Base-by-base conservation (phyloP, 768 basidiomycete species). In the Sistotremastrum suecicum region DNA sequence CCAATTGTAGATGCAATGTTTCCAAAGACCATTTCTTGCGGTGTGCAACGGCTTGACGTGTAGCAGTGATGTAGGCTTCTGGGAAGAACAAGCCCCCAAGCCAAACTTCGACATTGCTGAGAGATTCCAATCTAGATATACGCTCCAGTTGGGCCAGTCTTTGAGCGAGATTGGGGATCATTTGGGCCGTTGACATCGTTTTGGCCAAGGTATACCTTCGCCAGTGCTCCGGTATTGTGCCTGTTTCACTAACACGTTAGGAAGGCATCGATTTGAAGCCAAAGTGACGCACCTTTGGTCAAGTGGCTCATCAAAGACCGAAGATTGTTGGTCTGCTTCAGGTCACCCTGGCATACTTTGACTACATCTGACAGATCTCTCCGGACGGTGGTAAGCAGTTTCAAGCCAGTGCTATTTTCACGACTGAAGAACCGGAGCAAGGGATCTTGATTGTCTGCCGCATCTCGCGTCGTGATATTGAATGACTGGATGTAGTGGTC, bases 291-390 rank as follows among this genome's bases (percentile, higher is more conserved):
- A 82, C 92, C 91, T 71, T 94, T 95, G 8, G 82, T 91, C 48
- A 94, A 65, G 34, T 80, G 72, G 53, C 86, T 86, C 79, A 98
- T 84, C 30, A 99, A 68, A 3, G 76, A 78, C n/a, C 95, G 80
- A 31, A 94, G 68, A 56, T 95, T 88, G 58, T 99, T 99, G 1
- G 94, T 98, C 62, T 95, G 92, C 68, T 95, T 95, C 43, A 89
- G 65, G 51, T 75, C 75, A 43, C 91, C 92, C 54, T 78, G 72
- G 62, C 88, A 91, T 38, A 95, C 86, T 56, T 80, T 76, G 48
- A 82, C 72, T 32, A 97, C 77, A 53, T 89, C 80, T 8, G 66
- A 63, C 11, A 99, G 75, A 59, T 98, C 95, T 59, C 68, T 76
- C 42, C 79, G 74, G 43, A 98, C 84, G 47, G 78, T 76, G 7